These are phyloP conservation scores for Nitzschia sp. DNA, from an alignment of 108 stramenopile species.

Conservation along the genomic window DNA sequence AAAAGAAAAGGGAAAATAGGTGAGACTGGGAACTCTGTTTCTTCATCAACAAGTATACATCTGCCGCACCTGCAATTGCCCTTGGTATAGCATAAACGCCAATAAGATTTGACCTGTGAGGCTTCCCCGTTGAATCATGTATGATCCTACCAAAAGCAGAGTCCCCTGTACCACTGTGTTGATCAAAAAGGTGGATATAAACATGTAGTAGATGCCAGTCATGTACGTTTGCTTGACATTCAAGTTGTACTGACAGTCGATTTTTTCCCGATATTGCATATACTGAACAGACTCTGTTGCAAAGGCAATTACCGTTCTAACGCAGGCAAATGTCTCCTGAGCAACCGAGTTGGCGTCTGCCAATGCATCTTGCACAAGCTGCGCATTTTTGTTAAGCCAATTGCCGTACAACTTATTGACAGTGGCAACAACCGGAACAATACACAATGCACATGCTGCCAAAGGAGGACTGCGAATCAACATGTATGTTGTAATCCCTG, in stretches of 20 bases:
- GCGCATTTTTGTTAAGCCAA: slow-evolving; percentile 76
- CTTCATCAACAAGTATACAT: too few species aligned
- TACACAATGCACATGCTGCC: slow-evolving; percentile 69
- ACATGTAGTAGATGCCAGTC: slow-evolving; percentile 89
- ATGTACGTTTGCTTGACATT: slow-evolving; percentile 77
- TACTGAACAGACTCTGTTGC: slow-evolving; percentile 70
- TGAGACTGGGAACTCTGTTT: too few species aligned
- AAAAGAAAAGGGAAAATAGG: not conserved
- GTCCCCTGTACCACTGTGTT: slow-evolving; percentile 85
- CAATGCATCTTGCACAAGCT: slow-evolving; percentile 75
- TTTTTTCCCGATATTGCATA: slow-evolving; percentile 62
- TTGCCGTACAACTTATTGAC: slow-evolving; percentile 84
- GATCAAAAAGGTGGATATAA: slow-evolving; percentile 83
- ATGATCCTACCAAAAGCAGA: slow-evolving; percentile 66
- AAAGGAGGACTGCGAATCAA: slow-evolving; percentile 67
- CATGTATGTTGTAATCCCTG: slow-evolving; percentile 82
- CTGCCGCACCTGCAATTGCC: slow-evolving; percentile 61
- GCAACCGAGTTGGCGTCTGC: slow-evolving; percentile 81
- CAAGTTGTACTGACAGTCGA: slow-evolving; percentile 74
- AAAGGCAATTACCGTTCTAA: slow-evolving; percentile 85
- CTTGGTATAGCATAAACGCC: slow-evolving; percentile 96
- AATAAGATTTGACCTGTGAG: slow-evolving; percentile 78
- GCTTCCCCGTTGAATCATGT: slow-evolving; percentile 55
- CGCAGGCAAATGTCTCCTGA: slow-evolving; percentile 76
- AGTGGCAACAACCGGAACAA: slow-evolving; percentile 78